Percentiles rank a stretch among this genome's conserved stretches.
Evolutionary conservation across 2,329 filamentous ascomycete genomes (phyloP).

Genomic region (Aspergillus calidoustus): DNA sequence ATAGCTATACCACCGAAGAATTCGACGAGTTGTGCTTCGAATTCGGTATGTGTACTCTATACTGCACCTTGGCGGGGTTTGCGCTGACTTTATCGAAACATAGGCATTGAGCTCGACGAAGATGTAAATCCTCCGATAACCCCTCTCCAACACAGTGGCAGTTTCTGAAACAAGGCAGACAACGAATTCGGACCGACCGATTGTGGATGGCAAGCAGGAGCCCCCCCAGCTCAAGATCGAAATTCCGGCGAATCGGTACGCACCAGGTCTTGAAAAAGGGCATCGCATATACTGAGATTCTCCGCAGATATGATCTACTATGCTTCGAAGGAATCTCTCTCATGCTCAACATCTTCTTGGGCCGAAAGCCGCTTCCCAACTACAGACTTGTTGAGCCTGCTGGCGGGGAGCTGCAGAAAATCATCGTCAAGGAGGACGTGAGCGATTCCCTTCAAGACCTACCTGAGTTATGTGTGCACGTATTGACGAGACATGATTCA

Average conservation of each 20-base stretch:
- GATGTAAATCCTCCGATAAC: slow-evolving; percentile 58
- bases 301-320: slow-evolving; percentile 76
- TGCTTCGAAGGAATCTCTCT: slow-evolving; percentile 96
- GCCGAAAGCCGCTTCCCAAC: slow-evolving; percentile 74
- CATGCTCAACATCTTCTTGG: slow-evolving; percentile 94
- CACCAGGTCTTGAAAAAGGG: slow-evolving; percentile 10
- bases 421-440: slow-evolving; percentile 74
- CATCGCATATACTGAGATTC: slow-evolving; percentile 28
- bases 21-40: slow-evolving; percentile 99
- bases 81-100: slow-evolving; percentile 34
- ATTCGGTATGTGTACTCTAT: slow-evolving; percentile 64
- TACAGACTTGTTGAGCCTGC: slow-evolving; percentile 76
- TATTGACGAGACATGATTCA: slow-evolving; percentile 31
- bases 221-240: slow-evolving; percentile 96
- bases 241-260: slow-evolving; percentile 90
- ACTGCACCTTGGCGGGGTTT: slow-evolving; percentile 28
- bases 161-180: slow-evolving; percentile 54
- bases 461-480: not conserved
- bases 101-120: slow-evolving; percentile 90
- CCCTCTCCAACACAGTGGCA: slow-evolving; percentile 26
- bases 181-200: slow-evolving; percentile 72
- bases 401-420: slow-evolving; percentile 74
- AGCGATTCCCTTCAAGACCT: slow-evolving; percentile 21
- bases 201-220: slow-evolving; percentile 79
- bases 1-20: slow-evolving; percentile 84